phyloP scores from a whole-genome alignment of 2,329 filamentous ascomycete genomes.

The Fusarium torreyae region DNA sequence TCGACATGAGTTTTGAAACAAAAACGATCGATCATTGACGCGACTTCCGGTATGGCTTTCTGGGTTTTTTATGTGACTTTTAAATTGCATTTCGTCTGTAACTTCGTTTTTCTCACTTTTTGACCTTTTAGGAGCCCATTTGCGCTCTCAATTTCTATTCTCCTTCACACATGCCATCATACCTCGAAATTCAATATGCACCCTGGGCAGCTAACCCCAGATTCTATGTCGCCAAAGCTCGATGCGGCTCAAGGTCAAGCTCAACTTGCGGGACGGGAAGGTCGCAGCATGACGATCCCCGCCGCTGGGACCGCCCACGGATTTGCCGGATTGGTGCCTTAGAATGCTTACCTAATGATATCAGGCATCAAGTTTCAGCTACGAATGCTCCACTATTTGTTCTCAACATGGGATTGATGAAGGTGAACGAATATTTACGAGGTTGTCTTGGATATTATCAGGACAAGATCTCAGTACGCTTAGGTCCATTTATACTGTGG shows the following conservation, averaged over 20 bases:
- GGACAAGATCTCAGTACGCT: no score
- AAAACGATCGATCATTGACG: constrained; percentile 23
- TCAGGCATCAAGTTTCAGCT: no score
- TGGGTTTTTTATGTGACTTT: neutral
- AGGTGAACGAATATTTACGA: no score
- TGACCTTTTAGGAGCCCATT: constrained; percentile 4
- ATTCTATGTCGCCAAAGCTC: constrained; percentile 48
- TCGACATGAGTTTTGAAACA: constrained; percentile 30
- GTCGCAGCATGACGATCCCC: constrained; percentile 33
- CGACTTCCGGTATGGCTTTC: neutral
- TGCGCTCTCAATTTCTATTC: constrained; percentile 41
- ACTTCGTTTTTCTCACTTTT: constrained; percentile 26
- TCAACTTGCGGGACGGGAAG: constrained; percentile 48
- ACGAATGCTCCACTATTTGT: no score
- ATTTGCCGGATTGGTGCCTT: constrained; percentile 17
- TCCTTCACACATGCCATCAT: constrained; percentile 13
- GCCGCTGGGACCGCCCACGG: neutral
- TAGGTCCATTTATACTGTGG: no score
- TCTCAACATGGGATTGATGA: no score
- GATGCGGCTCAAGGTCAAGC: constrained; percentile 50
- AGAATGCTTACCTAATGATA: no score
- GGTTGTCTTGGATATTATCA: no score
- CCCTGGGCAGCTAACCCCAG: constrained; percentile 42
- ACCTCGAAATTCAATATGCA: constrained; percentile 27
- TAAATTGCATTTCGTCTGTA: neutral